Conservation (phyloP, 148 eudicot genomes). For the Cornus controversa region DNA sequence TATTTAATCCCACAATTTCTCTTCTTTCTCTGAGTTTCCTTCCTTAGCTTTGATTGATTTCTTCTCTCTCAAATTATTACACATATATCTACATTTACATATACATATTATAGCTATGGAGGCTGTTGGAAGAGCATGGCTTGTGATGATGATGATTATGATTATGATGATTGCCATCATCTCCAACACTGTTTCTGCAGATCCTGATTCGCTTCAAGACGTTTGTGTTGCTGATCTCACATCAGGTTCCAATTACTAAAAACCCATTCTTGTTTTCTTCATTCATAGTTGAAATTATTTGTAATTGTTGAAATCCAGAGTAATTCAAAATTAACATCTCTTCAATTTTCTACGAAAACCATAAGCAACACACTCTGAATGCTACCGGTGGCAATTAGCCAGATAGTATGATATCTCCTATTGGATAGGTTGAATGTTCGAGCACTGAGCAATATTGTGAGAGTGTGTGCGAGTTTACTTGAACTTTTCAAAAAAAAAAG, state of each 20-base stretch:
- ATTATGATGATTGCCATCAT: conserved; percentile 13
- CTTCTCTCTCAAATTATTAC: not conserved
- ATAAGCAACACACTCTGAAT: too few relatives aligned
- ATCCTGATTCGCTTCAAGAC: conserved; percentile 54
- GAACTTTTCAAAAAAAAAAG: too few relatives aligned
- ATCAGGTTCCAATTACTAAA: conserved; percentile 21
- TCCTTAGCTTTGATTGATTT: not conserved
- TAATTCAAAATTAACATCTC: not conserved
- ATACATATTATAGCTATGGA: not conserved
- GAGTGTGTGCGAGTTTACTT: too few relatives aligned
- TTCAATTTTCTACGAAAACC: too few relatives aligned
- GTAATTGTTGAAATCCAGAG: not conserved
- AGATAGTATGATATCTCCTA: too few relatives aligned
- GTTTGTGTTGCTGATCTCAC: conserved; percentile 50
- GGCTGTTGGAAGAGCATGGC: conserved; percentile 4
- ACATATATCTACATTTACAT: too few relatives aligned
- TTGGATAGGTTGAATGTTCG: too few relatives aligned
- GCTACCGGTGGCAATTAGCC: too few relatives aligned
- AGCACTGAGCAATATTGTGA: too few relatives aligned
- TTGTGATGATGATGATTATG: conserved; percentile 1
- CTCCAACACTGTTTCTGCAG: conserved; percentile 30
- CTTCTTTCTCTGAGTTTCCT: not conserved
- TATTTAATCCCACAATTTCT: not conserved
- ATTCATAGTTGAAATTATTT: not conserved
- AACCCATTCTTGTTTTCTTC: not conserved